Evolutionary conservation across 768 basidiomycete species (phyloP), one percentile per base, ranked within the genome.

Genomic region (Holtermannia corniformis): DNA sequence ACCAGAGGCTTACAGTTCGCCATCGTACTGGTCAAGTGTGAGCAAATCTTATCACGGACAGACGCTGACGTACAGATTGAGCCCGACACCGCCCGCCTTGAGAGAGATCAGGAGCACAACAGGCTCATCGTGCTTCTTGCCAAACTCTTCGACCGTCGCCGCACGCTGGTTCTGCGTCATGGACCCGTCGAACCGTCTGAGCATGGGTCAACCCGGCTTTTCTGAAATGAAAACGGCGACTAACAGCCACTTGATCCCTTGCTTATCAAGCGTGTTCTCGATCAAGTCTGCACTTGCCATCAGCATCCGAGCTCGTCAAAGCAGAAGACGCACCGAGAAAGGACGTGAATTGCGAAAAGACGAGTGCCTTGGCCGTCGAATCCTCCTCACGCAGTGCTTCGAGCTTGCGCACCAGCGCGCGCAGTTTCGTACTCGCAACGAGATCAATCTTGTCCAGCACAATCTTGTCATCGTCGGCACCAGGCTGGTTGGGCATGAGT

Each of bases 391-490:
- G 54, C 24, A 59, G 75, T 76, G 49, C 65, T 81, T 87, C 78
- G 3, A 97, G 78, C 65, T 84, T 79, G 53, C 80, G 77, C 7
- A 87, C 71, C 23, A 97, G 74, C 1, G 91, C 91, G 50, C 90
- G 80, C 2, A 97, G 76, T 72, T 97, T 97, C 0, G 92, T 95
- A 7, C 87, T 91, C 3, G 87, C 85, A 37, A 81, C 79, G 72
- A 95, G 88, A 72, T 92, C 82, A 58, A 89, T 89, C 59, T 82
- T 80, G 11, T 86, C 77, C 43, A 92, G 72, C 13, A 79, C 73
- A 23, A 89, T 75, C 13, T 51, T 57, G 23, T 49, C 47, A 16
- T 63, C 55, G 21, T 53, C 59, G 4, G 60, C 60, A 22, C 57
- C 61, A 13, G 51, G 28, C 28, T 50, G 54, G 1, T 42, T 47